A percentile compares a stretch with the other conserved stretches of the same genome.
Conservation (phyloP, 2,329 filamentous ascomycete genomes). For the Botryosphaeria dothidea region DNA sequence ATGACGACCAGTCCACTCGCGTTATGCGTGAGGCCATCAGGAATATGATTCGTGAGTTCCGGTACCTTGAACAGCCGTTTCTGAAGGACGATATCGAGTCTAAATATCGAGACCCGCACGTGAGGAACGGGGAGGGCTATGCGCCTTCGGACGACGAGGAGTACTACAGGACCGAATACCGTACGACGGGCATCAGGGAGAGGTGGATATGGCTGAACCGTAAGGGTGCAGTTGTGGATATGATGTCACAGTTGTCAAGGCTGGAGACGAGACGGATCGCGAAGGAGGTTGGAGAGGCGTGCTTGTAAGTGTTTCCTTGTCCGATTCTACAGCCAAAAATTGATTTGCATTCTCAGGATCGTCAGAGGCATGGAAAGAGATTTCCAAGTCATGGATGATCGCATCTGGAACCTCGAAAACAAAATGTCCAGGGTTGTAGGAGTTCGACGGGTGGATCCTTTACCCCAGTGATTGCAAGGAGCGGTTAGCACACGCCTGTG, state of each 20-base stretch:
- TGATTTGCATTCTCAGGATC: conserved; percentile 2
- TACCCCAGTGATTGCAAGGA: neutral
- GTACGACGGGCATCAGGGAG: conserved; percentile 34
- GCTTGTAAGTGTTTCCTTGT: conserved; percentile 5
- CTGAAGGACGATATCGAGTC: conserved; percentile 27
- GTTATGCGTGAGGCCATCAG: conserved; percentile 38
- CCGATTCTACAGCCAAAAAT: neutral
- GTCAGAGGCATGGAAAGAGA: conserved; percentile 18
- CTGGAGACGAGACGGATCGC: conserved; percentile 41
- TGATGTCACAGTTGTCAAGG: conserved; percentile 37
- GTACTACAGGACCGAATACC: conserved; percentile 33
- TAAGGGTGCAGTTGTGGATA: conserved; percentile 37
- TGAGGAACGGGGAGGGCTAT: conserved; percentile 22
- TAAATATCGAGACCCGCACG: conserved; percentile 5
- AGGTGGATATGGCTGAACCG: conserved; percentile 39
- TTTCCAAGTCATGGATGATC: conserved; percentile 16
- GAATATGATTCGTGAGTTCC: conserved; percentile 39
- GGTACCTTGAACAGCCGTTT: conserved; percentile 41
- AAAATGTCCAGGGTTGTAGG: conserved; percentile 17
- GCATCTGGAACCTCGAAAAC: conserved; percentile 16
- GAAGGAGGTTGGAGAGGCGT: conserved; percentile 28
- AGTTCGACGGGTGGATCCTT: conserved; percentile 13
- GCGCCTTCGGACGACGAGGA: conserved; percentile 35
- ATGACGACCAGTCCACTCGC: conserved; percentile 37
- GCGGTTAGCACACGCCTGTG: neutral